Base-by-base conservation (phyloP, 176 grass and related monocot genomes). In the Carex cristatella region DNA sequence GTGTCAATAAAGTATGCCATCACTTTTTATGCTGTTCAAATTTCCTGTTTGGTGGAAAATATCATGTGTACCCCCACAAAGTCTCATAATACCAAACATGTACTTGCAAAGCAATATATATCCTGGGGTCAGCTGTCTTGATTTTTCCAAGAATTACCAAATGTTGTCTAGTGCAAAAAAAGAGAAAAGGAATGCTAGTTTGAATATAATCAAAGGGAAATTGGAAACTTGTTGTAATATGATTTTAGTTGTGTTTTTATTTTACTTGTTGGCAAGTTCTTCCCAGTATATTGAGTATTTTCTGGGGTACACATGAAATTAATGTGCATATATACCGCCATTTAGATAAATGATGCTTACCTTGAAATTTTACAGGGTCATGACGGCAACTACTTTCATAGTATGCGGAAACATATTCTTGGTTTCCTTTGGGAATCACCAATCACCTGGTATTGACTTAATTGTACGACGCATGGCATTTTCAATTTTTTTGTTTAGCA, bases 341-440 rank as follows among this genome's bases (percentile, higher is more conserved):
- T 15, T 85, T 63, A 65, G 31, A 86, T 77, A 85, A 84, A 91
- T 79, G 3, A 74, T 74, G 48, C 54, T 55, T 88, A 58, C 72
- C 11, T 61, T 62, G 33, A 88, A 33, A 69, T 89, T 97, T 87
- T 66, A 23, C 88, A 98, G 96, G 86, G 93, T 98, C 79, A 90
- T 98, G 85, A 91, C 93, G 79, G 96, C 93, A 19, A 98, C 93
- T 84, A 86, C 86, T 14, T 98, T 98, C 92, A 95, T 98, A 79
- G 96, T 98, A 86, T 95, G 89, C 44, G 96, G 96, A 79, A 98
- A 98, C 67, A 66, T 92, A 72, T 98, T 95, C 85, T 90, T 98
- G 82, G 96, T 98, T 87, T 98, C 93, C 33, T 98, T 95, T 4
- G 95, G 93, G 69, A 98, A 98, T 89, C 96, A 98, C 75, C 96